A percentile compares a stretch with the other conserved stretches of the same genome.
These are phyloP conservation scores for Trametes pubescens DNA, from an alignment of 1,284 basidiomycete genomes.

Conservation along the genomic window DNA sequence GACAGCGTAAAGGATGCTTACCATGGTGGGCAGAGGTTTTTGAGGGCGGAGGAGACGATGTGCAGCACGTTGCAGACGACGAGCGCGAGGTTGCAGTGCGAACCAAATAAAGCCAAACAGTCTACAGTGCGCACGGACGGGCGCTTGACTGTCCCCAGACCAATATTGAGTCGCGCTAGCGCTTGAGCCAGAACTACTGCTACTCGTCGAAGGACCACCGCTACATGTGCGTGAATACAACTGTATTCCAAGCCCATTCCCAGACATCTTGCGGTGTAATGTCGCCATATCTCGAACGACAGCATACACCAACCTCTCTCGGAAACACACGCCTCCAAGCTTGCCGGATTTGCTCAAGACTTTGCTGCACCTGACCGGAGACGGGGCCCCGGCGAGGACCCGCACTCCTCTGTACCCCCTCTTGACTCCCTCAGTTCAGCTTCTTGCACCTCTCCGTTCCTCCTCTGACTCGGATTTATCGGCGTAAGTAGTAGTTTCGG, in stretches of 20 bases:
- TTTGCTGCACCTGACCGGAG: too few species aligned
- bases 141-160: constrained; percentile 9
- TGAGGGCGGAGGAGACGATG: constrained; percentile 39
- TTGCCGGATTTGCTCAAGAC: too few species aligned
- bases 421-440: neutral
- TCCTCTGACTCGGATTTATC: constrained; percentile 15
- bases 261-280: too few species aligned
- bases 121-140: neutral
- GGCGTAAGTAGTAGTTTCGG: constrained; percentile 2
- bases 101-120: constrained; percentile 42
- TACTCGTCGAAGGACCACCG: too few species aligned
- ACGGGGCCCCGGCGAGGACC: too few species aligned
- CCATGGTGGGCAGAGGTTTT: constrained; percentile 64
- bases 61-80: constrained; percentile 31
- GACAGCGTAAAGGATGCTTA: constrained; percentile 42
- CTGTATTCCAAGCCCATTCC: too few species aligned
- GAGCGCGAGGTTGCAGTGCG: constrained; percentile 28
- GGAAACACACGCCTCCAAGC: too few species aligned
- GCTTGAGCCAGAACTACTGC: too few species aligned
- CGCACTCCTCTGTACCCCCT: too few species aligned
- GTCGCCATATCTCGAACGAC: too few species aligned
- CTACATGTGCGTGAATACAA: too few species aligned
- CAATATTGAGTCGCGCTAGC: neutral
- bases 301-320: too few species aligned
- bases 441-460: neutral